A percentile compares a stretch with the other conserved stretches of the same genome.
These are phyloP conservation scores for Elaeis oleifera DNA, from an alignment of 202 grass and related monocot genomes.

Conservation along the genomic window DNA sequence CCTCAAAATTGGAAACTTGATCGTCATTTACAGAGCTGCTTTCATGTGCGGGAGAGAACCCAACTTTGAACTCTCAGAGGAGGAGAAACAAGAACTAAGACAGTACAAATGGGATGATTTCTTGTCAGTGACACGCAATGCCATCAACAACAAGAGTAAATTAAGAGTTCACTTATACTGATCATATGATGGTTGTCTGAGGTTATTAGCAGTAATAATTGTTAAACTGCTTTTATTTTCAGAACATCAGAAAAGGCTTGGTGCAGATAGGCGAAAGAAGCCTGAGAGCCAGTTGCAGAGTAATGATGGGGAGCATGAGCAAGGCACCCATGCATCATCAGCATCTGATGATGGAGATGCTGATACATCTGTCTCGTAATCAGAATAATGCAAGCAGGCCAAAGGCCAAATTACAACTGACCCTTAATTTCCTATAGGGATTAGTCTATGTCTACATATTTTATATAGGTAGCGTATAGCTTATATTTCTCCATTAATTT, in stretches of 20 bases:
- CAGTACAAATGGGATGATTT: constrained; percentile 78
- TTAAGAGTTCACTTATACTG: background rate
- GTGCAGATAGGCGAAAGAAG: constrained; percentile 28
- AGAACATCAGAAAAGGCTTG: constrained; percentile 16
- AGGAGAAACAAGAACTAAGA: constrained; percentile 75
- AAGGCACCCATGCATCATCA: constrained; percentile 21
- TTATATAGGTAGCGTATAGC: constrained; percentile 2
- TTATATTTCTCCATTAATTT: constrained; percentile 20
- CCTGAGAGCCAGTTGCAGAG: constrained; percentile 1
- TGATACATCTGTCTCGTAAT: constrained; percentile 20
- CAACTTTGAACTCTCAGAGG: constrained; percentile 69
- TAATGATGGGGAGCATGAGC: constrained; percentile 15
- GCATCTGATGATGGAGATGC: constrained; percentile 30
- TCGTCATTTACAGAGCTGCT: constrained; percentile 48
- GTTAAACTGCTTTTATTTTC: background rate
- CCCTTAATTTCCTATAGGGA: constrained; percentile 1
- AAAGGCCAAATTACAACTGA: too few relatives aligned
- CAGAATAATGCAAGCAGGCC: background rate
- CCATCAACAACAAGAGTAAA: constrained; percentile 96
- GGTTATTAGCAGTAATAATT: too few relatives aligned
- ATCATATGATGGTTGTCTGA: background rate
- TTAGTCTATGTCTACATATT: constrained; percentile 3
- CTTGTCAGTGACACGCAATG: constrained; percentile 65
- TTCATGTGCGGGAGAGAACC: constrained; percentile 99
- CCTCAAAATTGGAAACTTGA: background rate